Evolutionary conservation across 164 flowering plant genomes (phyloP), one percentile per base, ranked within the genome.

Genomic region (Amborella trichopoda): DNA sequence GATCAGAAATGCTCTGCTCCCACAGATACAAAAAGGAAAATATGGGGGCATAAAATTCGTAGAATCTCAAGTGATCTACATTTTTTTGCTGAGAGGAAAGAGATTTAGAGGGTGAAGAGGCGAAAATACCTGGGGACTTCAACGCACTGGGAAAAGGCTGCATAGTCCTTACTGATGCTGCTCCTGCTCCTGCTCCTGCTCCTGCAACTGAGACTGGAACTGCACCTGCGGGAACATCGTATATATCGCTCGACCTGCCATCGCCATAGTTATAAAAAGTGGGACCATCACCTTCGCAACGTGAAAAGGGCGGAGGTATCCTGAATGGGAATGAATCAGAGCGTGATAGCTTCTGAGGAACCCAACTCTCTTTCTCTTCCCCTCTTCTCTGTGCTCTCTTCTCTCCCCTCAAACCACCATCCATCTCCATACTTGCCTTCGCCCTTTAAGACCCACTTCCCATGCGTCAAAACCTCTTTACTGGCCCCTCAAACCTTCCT

Each of bases 111-210:
- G 38, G 28, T 42, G 23, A 32, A 34, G 24, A 21, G 9, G 25
- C 26, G 40, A 23, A n/a, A 44, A 12, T 14, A 68, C 76, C 72
- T 56, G 68, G 59, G 68, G 70, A 69, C 60, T 54, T 54, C 60
- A 56, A 58, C 57, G 65, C 32, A 51, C 40, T 23, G 47, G 51
- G 56, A 59, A 69, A 66, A 69, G 74, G 60, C 72, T 59, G 70
- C 68, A 54, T 36, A 34, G 70, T 28, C 56, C 54, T 47, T 27
- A 58, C 22, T 14, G 30, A 27, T 46, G 60, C 50, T 23, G 43
- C 56, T 14, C 34, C 55, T 13, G 46, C 56, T 5, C 40, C 18
- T 4, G 53, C 49, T 21, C 28, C 40, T 16, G 53, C 42, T 36
- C 37, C 36, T 1, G 37, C 34, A 25, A 37, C 26, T 14, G 47